A percentile compares a stretch with the other conserved stretches of the same genome.
These are phyloP conservation scores for Nannizziopsis arthrosporioides DNA, from an alignment of 2,329 filamentous ascomycete genomes.

Conservation along the genomic window DNA sequence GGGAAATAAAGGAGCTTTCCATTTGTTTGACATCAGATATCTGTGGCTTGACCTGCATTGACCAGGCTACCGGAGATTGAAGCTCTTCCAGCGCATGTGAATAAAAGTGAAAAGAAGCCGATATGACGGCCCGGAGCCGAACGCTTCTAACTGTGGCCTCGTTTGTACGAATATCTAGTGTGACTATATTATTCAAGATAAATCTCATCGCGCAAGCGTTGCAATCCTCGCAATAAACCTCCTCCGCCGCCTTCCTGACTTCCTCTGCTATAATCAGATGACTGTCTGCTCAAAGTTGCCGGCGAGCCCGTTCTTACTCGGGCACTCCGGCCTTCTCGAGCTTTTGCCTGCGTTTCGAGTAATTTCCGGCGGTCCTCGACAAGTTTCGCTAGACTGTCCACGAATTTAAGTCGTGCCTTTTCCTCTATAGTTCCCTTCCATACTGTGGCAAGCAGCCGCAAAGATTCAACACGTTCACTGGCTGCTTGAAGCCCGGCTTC, in stretches of 20 bases:
- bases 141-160: no score
- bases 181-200: constrained; percentile 35
- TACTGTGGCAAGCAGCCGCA: constrained; percentile 63
- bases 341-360: constrained; percentile 30
- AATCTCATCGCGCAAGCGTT: constrained; percentile 43
- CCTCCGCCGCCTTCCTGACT: constrained; percentile 32
- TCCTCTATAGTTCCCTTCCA: constrained; percentile 97
- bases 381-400: constrained; percentile 67
- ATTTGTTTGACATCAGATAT: no score
- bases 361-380: constrained; percentile 59
- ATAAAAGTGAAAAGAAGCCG: no score
- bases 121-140: no score
- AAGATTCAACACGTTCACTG: constrained; percentile 58
- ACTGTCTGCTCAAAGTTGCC: constrained; percentile 19
- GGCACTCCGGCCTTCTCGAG: constrained; percentile 30
- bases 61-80: no score
- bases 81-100: no score
- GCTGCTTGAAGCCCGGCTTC: constrained; percentile 57
- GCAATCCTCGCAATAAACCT: constrained; percentile 43
- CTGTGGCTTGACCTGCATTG: no score
- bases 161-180: no score
- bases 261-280: constrained; percentile 18
- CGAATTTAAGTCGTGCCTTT: constrained; percentile 66
- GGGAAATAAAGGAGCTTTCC: constrained; percentile 7
- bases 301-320: constrained; percentile 14